phyloP scores from a whole-genome alignment of 805 yeast genomes.

The Nakazawaea wickerhamii region DNA sequence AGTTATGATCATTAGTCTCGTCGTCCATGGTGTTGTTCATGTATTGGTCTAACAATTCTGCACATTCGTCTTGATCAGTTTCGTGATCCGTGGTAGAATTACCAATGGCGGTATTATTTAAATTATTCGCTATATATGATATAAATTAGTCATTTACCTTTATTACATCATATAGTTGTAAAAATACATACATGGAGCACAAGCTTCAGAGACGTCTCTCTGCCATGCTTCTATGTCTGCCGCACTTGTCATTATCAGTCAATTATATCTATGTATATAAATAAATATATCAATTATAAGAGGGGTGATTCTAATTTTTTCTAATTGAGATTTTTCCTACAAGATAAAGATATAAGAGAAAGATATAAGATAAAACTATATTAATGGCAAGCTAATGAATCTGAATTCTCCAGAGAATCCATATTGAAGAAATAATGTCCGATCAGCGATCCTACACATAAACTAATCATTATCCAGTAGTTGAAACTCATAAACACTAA shows the following conservation, averaged over 20 bases:
- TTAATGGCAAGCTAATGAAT: conserved; percentile 8
- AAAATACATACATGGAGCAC: not conserved
- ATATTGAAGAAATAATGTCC: conserved; percentile 28
- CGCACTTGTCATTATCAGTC: not conserved
- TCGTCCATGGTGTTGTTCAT: not conserved
- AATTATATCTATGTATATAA: too few species aligned
- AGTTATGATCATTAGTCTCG: not conserved
- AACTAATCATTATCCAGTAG: conserved; percentile 40
- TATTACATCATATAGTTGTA: too few species aligned
- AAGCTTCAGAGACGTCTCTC: not conserved
- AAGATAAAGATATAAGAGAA: not conserved
- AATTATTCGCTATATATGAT: not conserved
- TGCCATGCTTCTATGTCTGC: conserved; percentile 7
- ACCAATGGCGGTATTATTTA: not conserved
- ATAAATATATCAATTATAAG: not conserved
- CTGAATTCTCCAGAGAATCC: not conserved
- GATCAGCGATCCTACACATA: conserved; percentile 33
- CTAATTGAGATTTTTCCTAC: too few species aligned
- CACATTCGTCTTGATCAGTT: not conserved
- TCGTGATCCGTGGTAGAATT: not conserved
- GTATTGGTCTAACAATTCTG: not conserved
- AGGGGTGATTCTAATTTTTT: too few species aligned
- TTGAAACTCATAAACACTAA: conserved; percentile 44
- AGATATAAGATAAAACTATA: not conserved
- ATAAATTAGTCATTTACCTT: not conserved